Percentiles rank a stretch among this genome's conserved stretches.
These are phyloP conservation scores for Anastatica hierochuntica DNA, from an alignment of 345 rosid genomes.

Conservation along the genomic window DNA sequence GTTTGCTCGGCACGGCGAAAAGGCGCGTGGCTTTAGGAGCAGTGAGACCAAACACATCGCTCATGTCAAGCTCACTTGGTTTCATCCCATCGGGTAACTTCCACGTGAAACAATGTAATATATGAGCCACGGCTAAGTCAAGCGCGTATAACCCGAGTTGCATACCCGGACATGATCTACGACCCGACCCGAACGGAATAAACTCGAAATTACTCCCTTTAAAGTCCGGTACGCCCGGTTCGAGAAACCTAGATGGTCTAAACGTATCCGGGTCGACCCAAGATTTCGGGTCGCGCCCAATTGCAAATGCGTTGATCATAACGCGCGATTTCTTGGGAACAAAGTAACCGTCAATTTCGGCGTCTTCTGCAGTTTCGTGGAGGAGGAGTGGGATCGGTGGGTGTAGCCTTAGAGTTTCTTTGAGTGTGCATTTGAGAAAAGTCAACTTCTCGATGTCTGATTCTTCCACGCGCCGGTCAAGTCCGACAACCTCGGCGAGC, in stretches of 20 bases:
- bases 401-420: slow-evolving; percentile 79
- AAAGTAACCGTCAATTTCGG: slow-evolving; percentile 45
- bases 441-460: slow-evolving; percentile 55
- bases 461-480: slow-evolving; percentile 66
- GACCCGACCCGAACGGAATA: slow-evolving; percentile 83
- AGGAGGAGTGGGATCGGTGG: slow-evolving; percentile 94
- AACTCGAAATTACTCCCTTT: slow-evolving; percentile 75
- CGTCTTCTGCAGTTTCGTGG: slow-evolving; percentile 69
- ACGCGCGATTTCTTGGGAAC: slow-evolving; percentile 60
- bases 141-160: slow-evolving; percentile 74
- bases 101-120: slow-evolving; percentile 91
- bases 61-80: slow-evolving; percentile 75
- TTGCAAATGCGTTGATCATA: slow-evolving; percentile 72
- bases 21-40: slow-evolving; percentile 69
- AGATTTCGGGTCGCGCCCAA: slow-evolving; percentile 53
- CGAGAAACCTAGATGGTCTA: slow-evolving; percentile 63
- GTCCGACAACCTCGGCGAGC: slow-evolving; percentile 64
- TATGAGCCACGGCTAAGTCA: slow-evolving; percentile 73
- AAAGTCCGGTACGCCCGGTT: slow-evolving; percentile 54
- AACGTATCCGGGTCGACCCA: slow-evolving; percentile 76
- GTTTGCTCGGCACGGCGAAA: slow-evolving; percentile 47
- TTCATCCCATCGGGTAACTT: slow-evolving; percentile 85
- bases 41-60: slow-evolving; percentile 73
- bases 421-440: slow-evolving; percentile 50
- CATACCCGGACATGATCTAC: slow-evolving; percentile 94